These are phyloP conservation scores for Diplodia seriata DNA, from an alignment of 2,329 filamentous ascomycete genomes.

Conservation along the genomic window DNA sequence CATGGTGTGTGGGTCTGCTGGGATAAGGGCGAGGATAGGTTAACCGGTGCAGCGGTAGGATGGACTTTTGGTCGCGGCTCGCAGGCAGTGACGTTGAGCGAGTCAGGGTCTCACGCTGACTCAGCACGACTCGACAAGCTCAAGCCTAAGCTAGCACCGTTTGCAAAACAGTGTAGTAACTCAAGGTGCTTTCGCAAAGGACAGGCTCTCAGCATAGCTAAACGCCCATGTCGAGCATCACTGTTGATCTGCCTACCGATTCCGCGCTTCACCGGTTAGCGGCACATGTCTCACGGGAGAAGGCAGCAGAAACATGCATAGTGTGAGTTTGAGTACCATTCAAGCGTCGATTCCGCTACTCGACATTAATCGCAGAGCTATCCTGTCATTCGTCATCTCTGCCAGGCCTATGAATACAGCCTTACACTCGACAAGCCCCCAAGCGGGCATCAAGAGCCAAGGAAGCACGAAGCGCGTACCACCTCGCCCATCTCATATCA, in stretches of 20 bases:
- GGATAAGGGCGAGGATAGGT: conserved; percentile 34
- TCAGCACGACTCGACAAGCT: background rate
- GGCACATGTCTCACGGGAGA: background rate
- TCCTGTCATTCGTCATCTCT: conserved; percentile 13
- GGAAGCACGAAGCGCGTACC: conserved; percentile 15
- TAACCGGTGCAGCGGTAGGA: background rate
- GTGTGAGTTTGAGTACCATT: conserved; percentile 14
- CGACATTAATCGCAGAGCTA: conserved; percentile 23
- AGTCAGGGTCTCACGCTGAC: conserved; percentile 19
- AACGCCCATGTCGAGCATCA: background rate
- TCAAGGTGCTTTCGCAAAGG: background rate
- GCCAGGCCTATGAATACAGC: background rate
- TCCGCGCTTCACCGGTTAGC: background rate
- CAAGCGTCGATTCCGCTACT: conserved; percentile 4
- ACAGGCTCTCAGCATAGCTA: background rate
- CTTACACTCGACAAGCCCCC: background rate
- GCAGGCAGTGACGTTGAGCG: conserved; percentile 19
- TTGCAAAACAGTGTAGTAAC: background rate
- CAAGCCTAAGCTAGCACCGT: background rate
- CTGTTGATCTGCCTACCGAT: background rate
- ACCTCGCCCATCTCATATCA: conserved; percentile 10
- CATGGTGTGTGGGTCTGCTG: conserved; percentile 1
- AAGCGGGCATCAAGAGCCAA: conserved; percentile 2
- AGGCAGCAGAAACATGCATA: background rate
- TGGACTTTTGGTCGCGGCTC: conserved; percentile 23